Evolutionary conservation across 345 rosid species (phyloP).

Genomic region (Pistacia vera): DNA sequence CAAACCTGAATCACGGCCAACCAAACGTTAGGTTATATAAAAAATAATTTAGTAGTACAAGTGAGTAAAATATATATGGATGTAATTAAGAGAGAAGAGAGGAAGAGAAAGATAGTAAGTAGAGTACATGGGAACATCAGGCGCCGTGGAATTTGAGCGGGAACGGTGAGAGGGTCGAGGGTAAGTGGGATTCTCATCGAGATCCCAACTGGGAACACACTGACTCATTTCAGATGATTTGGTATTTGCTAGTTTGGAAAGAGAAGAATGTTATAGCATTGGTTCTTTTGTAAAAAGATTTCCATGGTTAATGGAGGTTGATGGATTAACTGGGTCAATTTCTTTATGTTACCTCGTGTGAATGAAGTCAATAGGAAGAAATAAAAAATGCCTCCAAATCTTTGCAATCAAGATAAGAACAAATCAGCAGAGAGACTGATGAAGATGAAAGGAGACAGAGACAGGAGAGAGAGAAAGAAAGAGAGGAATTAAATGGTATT

Average conservation of each 20-base stretch:
- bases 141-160: conserved; percentile 36
- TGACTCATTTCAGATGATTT: conserved; percentile 54
- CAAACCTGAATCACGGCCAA: conserved; percentile 44
- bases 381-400: background rate
- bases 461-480: background rate
- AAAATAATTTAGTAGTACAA: no score
- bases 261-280: background rate
- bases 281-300: background rate
- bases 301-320: background rate
- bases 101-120: background rate
- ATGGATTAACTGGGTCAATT: background rate
- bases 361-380: background rate
- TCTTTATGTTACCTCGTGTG: no score
- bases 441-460: background rate
- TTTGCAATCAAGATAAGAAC: conserved; percentile 12
- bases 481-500: background rate
- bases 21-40: background rate
- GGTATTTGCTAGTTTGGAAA: background rate
- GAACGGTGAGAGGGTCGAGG: conserved; percentile 40
- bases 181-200: conserved; percentile 42
- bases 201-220: conserved; percentile 85
- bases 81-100: background rate
- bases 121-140: conserved; percentile 54
- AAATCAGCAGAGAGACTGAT: background rate
- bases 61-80: no score